Evolutionary conservation across 441 rosid genomes (phyloP).

Genomic region (Populus tomentosa): DNA sequence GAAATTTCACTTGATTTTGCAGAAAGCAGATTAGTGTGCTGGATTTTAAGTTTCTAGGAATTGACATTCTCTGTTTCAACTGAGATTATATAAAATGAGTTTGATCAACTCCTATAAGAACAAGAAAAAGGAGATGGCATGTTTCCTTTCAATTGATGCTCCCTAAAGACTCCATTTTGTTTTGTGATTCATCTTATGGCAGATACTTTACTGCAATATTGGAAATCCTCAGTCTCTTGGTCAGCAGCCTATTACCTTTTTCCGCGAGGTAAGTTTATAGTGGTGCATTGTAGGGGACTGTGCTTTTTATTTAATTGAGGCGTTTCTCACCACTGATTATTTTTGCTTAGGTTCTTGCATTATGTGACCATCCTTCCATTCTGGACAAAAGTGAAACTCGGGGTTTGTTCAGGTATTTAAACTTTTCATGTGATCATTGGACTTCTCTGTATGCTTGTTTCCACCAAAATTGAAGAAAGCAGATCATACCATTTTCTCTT

Average conservation of each 20-base stretch:
- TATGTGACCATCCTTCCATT: constrained; percentile 81
- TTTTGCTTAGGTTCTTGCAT: constrained; percentile 73
- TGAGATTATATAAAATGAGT: not conserved
- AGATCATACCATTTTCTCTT: not conserved
- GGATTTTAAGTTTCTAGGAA: not conserved
- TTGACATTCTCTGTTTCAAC: not conserved
- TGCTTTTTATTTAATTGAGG: not conserved
- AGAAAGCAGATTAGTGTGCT: not conserved
- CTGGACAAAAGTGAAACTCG: constrained; percentile 87
- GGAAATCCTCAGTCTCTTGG: constrained; percentile 98
- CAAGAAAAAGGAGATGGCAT: not conserved
- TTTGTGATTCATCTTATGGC: constrained; percentile 14
- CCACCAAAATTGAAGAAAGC: not conserved
- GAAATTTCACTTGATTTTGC: not conserved
- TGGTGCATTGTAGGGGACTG: constrained; percentile 2
- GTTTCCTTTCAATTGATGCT: not conserved
- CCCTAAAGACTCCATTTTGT: not conserved
- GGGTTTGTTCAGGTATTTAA: constrained; percentile 81
- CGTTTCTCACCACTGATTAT: constrained; percentile 18
- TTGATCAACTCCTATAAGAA: not conserved
- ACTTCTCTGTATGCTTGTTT: not conserved
- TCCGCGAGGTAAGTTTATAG: constrained; percentile 66
- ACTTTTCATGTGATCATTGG: not conserved
- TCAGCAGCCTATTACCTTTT: constrained; percentile 87
- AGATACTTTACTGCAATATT: constrained; percentile 94